phyloP scores from a whole-genome alignment of 805 yeast genomes.

The Candida coleopterorum region DNA sequence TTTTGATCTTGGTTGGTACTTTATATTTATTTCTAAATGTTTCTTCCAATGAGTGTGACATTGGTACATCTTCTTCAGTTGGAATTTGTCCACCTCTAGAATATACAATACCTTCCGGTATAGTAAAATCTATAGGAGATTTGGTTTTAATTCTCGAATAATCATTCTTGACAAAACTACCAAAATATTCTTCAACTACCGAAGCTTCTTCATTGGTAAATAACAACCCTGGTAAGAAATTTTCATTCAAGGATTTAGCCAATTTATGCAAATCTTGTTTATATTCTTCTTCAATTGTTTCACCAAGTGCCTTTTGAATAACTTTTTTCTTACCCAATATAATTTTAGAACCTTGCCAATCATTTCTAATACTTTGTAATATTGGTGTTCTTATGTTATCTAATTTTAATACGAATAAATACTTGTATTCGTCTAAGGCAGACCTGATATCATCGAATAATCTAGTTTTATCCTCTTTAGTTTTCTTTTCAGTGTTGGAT shows the following conservation, averaged over 20 bases:
- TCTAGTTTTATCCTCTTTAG: constrained; percentile 85
- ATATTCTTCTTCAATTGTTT: constrained; percentile 83
- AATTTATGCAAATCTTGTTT: constrained; percentile 59
- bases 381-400: constrained; percentile 96
- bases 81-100: constrained; percentile 94
- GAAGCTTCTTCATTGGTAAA: constrained; percentile 86
- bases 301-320: constrained; percentile 88
- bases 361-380: constrained; percentile 84
- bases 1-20: constrained; percentile 84
- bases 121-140: constrained; percentile 76
- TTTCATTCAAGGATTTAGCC: constrained; percentile 52
- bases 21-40: constrained; percentile 85
- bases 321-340: constrained; percentile 92
- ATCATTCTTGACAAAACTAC: constrained; percentile 71
- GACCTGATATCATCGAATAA: constrained; percentile 87
- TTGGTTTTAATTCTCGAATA: constrained; percentile 85
- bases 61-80: constrained; percentile 88
- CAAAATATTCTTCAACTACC: constrained; percentile 86
- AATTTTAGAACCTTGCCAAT: constrained; percentile 88
- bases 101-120: constrained; percentile 88
- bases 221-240: constrained; percentile 67
- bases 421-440: constrained; percentile 70
- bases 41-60: constrained; percentile 94
- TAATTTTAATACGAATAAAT: constrained; percentile 79
- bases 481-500: constrained; percentile 95